phyloP scores from a whole-genome alignment of 208 protist species.

The Leishmania tropica region DNA sequence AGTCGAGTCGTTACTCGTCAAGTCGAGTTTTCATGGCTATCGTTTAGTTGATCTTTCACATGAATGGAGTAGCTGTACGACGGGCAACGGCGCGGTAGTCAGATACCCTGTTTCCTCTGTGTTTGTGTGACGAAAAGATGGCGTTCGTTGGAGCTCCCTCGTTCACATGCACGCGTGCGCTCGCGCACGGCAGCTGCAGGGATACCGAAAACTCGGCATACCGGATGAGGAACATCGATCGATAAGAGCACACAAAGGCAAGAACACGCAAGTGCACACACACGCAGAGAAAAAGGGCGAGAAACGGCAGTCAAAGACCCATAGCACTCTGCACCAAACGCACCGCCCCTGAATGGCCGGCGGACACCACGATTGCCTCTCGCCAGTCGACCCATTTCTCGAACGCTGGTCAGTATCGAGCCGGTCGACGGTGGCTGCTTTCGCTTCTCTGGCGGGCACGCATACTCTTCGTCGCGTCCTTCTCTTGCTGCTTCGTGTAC shows the following conservation, averaged over 20 bases:
- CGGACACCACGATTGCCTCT: neutral
- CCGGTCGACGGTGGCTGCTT: neutral
- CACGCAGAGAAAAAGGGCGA: neutral
- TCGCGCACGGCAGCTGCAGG: neutral
- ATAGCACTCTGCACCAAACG: neutral
- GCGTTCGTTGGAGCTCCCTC: too few species aligned
- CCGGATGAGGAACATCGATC: neutral
- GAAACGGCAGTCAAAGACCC: neutral
- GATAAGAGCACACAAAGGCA: neutral
- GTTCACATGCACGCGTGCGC: neutral
- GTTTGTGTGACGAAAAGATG: constrained; percentile 2
- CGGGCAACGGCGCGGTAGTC: neutral
- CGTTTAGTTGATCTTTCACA: neutral
- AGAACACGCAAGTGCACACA: neutral
- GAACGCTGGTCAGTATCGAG: neutral
- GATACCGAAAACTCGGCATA: neutral
- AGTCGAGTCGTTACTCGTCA: neutral
- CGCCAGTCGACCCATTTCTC: neutral
- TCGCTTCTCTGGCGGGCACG: neutral
- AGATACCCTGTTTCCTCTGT: neutral
- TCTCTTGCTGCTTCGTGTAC: constrained; percentile 36
- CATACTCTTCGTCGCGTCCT: constrained; percentile 12
- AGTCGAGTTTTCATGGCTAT: neutral
- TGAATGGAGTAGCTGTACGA: neutral
- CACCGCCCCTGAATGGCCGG: neutral